These are phyloP conservation scores for Russula abietina DNA, from an alignment of 768 basidiomycete genomes.

Conservation along the genomic window DNA sequence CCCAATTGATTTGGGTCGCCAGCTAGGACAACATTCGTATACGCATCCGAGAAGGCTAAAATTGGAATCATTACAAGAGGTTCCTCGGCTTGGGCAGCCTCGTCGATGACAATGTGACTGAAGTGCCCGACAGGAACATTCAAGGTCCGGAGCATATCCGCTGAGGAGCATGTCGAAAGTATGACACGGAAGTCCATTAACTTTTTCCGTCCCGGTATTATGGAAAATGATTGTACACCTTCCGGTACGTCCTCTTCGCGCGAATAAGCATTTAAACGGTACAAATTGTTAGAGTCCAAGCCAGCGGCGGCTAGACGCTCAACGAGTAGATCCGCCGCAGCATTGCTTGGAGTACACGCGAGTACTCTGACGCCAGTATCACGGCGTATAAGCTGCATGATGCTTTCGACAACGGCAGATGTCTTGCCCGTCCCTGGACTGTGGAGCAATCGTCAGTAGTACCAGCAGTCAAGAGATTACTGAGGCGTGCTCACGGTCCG, in stretches of 20 bases:
- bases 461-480: neutral
- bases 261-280: conserved; percentile 50
- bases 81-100: conserved; percentile 59
- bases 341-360: conserved; percentile 36
- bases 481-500: conserved; percentile 45
- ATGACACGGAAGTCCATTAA: conserved; percentile 46
- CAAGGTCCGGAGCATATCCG: conserved; percentile 41
- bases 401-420: conserved; percentile 35
- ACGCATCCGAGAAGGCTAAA: conserved; percentile 29
- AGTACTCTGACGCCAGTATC: conserved; percentile 29
- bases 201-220: conserved; percentile 32
- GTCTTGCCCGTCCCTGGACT: conserved; percentile 42
- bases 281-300: conserved; percentile 34
- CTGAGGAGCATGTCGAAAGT: conserved; percentile 54
- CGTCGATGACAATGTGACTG: conserved; percentile 56
- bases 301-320: conserved; percentile 25
- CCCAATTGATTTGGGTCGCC: conserved; percentile 38
- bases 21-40: conserved; percentile 35
- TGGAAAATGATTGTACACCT: conserved; percentile 35
- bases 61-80: conserved; percentile 49
- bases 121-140: conserved; percentile 51
- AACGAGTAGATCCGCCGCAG: conserved; percentile 34
- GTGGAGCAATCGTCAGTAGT: neutral
- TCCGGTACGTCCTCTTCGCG: conserved; percentile 36
- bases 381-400: conserved; percentile 31